These are phyloP conservation scores for Suillus decipiens DNA, from an alignment of 768 basidiomycete genomes.

Conservation along the genomic window DNA sequence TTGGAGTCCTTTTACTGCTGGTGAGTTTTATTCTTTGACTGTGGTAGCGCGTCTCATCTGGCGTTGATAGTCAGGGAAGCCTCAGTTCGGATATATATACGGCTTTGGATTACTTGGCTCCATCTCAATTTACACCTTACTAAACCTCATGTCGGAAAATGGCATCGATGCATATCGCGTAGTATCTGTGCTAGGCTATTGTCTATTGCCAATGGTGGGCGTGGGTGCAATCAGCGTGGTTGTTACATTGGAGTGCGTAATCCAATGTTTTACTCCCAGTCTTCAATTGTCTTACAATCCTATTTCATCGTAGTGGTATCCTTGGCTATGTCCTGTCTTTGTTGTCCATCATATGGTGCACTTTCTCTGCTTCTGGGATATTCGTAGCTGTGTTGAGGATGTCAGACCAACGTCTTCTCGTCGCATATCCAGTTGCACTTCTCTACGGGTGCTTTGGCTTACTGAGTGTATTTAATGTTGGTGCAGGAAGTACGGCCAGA, in stretches of 20 bases:
- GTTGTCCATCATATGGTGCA: constrained; percentile 93
- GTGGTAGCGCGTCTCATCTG: constrained; percentile 9
- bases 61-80: constrained; percentile 83
- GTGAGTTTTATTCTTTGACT: constrained; percentile 49
- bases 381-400: constrained; percentile 95
- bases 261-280: constrained; percentile 16
- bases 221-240: constrained; percentile 88
- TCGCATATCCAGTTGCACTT: constrained; percentile 94
- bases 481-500: constrained; percentile 35
- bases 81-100: constrained; percentile 98
- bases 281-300: constrained; percentile 1
- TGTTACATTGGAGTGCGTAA: constrained; percentile 82
- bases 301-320: constrained; percentile 53
- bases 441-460: constrained; percentile 94
- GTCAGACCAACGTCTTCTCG: constrained; percentile 92
- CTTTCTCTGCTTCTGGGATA: constrained; percentile 92
- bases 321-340: constrained; percentile 84
- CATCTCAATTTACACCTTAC: constrained; percentile 86
- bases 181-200: constrained; percentile 95
- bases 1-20: constrained; percentile 88
- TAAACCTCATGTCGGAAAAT: constrained; percentile 95
- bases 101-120: constrained; percentile 96
- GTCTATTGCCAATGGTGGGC: constrained; percentile 94
- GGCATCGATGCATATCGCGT: constrained; percentile 96
- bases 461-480: constrained; percentile 84